Conservation (phyloP, 352 stramenopile species). For the Vaucheria bursata region DNA sequence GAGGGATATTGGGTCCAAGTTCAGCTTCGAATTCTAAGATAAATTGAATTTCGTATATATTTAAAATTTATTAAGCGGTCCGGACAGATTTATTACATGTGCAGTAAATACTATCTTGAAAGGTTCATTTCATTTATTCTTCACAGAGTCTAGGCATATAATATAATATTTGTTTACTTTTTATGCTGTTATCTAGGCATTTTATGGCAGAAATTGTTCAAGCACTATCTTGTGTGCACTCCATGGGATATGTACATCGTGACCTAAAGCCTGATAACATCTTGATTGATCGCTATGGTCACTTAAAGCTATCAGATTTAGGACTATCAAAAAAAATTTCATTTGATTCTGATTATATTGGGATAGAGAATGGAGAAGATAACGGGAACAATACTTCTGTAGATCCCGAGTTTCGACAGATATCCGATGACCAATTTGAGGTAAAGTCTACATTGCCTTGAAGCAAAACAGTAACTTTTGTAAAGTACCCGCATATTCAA, state of each 20-base stretch:
- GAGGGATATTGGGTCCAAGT: too few species aligned
- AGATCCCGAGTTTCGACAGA: too few species aligned
- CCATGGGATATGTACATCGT: slow-evolving; percentile 95
- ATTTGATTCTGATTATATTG: slow-evolving; percentile 31
- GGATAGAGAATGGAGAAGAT: slow-evolving; percentile 18
- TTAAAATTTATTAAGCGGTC: too few species aligned
- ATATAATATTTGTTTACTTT: too few species aligned
- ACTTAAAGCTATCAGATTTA: slow-evolving; percentile 98
- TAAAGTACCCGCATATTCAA: too few species aligned
- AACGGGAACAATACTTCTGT: slow-evolving; percentile 18
- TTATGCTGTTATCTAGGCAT: too few species aligned
- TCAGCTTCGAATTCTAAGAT: too few species aligned
- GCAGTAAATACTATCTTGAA: too few species aligned
- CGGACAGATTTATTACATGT: too few species aligned
- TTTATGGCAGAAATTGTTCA: slow-evolving; percentile 97
- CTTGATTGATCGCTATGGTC: slow-evolving; percentile 89
- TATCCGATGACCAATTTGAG: slow-evolving; percentile 8
- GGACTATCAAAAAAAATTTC: slow-evolving; percentile 57
- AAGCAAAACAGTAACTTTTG: too few species aligned
- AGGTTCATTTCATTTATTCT: neutral
- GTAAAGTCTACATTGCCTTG: too few species aligned
- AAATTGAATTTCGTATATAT: too few species aligned
- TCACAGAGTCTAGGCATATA: neutral
- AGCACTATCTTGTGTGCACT: slow-evolving; percentile 94
- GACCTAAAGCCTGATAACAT: slow-evolving; percentile 94